phyloP scores from a whole-genome alignment of 169 alveolate species.

The Eimeria praecox region DNA sequence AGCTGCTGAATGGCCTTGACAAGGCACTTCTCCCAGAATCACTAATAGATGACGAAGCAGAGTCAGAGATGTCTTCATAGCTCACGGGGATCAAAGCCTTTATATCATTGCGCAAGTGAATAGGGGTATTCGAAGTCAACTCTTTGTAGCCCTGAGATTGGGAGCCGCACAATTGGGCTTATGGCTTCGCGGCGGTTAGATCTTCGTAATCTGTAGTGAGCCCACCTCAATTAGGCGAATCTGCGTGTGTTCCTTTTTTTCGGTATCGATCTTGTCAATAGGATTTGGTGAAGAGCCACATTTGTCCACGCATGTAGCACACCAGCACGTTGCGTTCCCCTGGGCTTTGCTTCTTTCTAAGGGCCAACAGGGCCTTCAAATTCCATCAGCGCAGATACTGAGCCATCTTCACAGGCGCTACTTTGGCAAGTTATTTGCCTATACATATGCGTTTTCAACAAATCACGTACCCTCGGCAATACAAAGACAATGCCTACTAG shows the following conservation, averaged over 20 bases:
- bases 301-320: not conserved
- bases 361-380: not conserved
- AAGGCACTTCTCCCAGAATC: slow-evolving; percentile 57
- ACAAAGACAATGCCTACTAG: not conserved
- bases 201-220: not conserved
- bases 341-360: not conserved
- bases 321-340: not conserved
- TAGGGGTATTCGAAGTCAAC: too few species aligned
- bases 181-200: not conserved
- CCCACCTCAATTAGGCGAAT: not conserved
- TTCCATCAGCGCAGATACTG: not conserved
- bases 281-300: not conserved
- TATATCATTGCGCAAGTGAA: not conserved
- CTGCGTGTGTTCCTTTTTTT: not conserved
- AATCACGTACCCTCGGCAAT: not conserved
- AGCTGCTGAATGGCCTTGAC: slow-evolving; percentile 60
- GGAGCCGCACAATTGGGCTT: not conserved
- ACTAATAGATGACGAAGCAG: slow-evolving; percentile 46
- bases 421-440: not conserved
- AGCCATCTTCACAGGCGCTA: slow-evolving; percentile 1
- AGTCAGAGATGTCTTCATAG: slow-evolving; percentile 37
- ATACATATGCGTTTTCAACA: not conserved
- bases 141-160: not conserved
- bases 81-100: not conserved
- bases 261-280: not conserved